These are phyloP conservation scores for Cladosporium sp. DNA, from an alignment of 2,329 filamentous ascomycete species.

Conservation along the genomic window DNA sequence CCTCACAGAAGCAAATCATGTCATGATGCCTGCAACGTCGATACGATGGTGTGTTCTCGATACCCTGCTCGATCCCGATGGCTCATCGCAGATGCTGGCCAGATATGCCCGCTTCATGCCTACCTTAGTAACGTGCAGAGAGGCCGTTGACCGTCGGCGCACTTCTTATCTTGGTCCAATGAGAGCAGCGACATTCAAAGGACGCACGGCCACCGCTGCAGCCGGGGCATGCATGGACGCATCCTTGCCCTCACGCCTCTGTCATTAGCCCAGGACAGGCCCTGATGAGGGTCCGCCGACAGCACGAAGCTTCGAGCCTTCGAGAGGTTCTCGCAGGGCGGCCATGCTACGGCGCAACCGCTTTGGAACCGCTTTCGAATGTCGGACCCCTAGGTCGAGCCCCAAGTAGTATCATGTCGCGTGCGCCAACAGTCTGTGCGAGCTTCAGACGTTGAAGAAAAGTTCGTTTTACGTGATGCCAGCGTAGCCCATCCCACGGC, in stretches of 20 bases:
- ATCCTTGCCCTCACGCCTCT: not conserved
- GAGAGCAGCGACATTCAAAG: not conserved
- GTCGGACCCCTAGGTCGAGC: conserved; percentile 1
- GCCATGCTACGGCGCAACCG: conserved; percentile 9
- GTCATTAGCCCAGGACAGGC: too few species aligned
- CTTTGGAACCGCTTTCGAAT: not conserved
- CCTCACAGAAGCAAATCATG: too few species aligned
- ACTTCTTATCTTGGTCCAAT: conserved; percentile 10
- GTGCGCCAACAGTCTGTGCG: conserved; percentile 11
- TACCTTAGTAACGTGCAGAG: conserved; percentile 10
- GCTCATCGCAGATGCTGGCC: conserved; percentile 1
- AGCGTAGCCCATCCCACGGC: conserved; percentile 2
- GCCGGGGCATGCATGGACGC: conserved; percentile 3
- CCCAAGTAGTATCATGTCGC: conserved; percentile 5
- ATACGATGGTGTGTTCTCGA: not conserved
- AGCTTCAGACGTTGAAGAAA: conserved; percentile 10
- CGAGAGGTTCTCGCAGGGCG: not conserved
- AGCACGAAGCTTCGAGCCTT: conserved; percentile 5
- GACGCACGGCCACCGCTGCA: not conserved
- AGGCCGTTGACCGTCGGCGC: conserved; percentile 5
- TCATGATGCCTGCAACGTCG: not conserved
- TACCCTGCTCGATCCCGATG: not conserved
- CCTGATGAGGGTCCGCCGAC: not conserved
- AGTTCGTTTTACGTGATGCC: conserved; percentile 5
- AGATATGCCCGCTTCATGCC: not conserved